phyloP scores from a whole-genome alignment of 495 filamentous ascomycete species.

The Astrocystis sublimbata region DNA sequence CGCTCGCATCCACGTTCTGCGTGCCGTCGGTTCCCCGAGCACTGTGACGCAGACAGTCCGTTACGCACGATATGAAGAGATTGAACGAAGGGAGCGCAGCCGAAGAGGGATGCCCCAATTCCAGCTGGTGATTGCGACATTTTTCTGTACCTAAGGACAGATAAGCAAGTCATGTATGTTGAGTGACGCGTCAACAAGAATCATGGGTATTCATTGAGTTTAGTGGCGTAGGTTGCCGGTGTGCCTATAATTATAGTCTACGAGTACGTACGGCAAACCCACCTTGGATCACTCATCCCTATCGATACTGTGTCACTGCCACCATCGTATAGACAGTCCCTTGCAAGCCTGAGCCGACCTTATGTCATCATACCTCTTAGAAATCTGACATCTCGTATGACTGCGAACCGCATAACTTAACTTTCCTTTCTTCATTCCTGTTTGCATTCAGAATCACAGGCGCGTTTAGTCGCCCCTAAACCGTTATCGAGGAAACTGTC shows the following conservation, averaged over 20 bases:
- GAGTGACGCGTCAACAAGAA: neutral
- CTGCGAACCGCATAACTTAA: neutral
- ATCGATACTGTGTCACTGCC: neutral
- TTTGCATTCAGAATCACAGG: neutral
- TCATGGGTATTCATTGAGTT: neutral
- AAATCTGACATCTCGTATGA: too few relatives aligned
- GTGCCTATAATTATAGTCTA: too few relatives aligned
- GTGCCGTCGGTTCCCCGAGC: neutral
- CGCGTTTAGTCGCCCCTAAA: neutral
- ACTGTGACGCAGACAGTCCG: neutral
- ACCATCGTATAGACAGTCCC: neutral
- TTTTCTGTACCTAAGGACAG: neutral
- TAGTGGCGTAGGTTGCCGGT: neutral
- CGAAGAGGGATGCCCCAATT: neutral
- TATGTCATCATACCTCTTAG: neutral
- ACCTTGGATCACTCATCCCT: neutral
- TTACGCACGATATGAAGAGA: neutral
- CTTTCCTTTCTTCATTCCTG: neutral
- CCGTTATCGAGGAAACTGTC: neutral
- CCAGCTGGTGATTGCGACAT: neutral
- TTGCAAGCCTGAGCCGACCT: neutral
- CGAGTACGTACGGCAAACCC: conserved; percentile 1
- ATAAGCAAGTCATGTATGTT: conserved; percentile 9
- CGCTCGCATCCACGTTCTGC: neutral
- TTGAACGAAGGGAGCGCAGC: neutral